A percentile compares a stretch with the other conserved stretches of the same genome.
These are phyloP conservation scores for Clarireedia paspali DNA, from an alignment of 2,329 filamentous ascomycete species.

Conservation along the genomic window DNA sequence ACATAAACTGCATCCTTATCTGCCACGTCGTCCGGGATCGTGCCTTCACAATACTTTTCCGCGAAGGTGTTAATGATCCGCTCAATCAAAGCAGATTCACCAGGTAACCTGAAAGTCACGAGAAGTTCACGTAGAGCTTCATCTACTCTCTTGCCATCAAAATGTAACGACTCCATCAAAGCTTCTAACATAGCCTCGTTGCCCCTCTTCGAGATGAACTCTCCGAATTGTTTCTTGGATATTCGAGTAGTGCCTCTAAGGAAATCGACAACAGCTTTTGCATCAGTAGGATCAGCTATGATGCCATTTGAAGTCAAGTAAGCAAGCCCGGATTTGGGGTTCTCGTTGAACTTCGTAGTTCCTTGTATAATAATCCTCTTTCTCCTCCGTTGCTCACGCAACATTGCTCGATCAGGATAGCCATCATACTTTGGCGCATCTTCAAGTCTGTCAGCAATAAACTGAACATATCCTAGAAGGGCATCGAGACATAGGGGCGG, in stretches of 20 bases:
- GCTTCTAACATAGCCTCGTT: slow-evolving; percentile 80
- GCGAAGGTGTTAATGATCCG: slow-evolving; percentile 83
- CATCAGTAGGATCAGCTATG: slow-evolving; percentile 67
- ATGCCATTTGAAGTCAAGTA: slow-evolving; percentile 82
- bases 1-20: slow-evolving; percentile 86
- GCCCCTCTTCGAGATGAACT: slow-evolving; percentile 84
- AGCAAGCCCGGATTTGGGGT: slow-evolving; percentile 78
- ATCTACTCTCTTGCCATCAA: slow-evolving; percentile 76
- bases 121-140: slow-evolving; percentile 83
- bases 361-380: slow-evolving; percentile 89
- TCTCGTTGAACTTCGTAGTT: slow-evolving; percentile 89
- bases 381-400: slow-evolving; percentile 65
- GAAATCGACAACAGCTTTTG: slow-evolving; percentile 75
- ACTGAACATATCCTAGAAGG: slow-evolving; percentile 83
- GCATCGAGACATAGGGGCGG: slow-evolving; percentile 91
- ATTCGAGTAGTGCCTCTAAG: slow-evolving; percentile 79
- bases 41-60: slow-evolving; percentile 70
- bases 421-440: slow-evolving; percentile 57
- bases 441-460: slow-evolving; percentile 78
- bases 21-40: slow-evolving; percentile 64
- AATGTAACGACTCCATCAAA: slow-evolving; percentile 84
- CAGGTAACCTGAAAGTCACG: slow-evolving; percentile 86
- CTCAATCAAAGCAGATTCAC: slow-evolving; percentile 88
- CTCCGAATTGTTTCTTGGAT: slow-evolving; percentile 84
- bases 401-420: slow-evolving; percentile 54